Base-by-base conservation (phyloP, 371 early-diverging fungal genomes). In the Mucor saturninus region DNA sequence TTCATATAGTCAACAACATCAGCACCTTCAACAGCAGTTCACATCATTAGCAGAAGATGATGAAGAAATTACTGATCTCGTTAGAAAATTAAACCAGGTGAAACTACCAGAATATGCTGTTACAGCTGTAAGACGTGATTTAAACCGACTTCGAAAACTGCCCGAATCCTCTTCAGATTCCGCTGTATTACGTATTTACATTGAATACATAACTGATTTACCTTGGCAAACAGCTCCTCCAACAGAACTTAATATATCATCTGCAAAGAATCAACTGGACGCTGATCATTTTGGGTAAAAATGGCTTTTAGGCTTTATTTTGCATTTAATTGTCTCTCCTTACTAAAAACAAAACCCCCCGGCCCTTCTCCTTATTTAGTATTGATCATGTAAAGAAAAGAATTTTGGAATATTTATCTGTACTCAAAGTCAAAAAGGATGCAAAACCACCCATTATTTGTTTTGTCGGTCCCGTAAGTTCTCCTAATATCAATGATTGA, bases 321-420 rank as follows among this genome's bases (percentile, higher is more conserved):
- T 5, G 4, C 4, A 6, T 42, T 15, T 10, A 21, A 21, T 29
- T 56, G 10, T 1, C 6, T 10, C 0, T 9, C 13, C 43, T 28
- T 21, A n/a, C 9, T n/a, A 38, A 8, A 21, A 21, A 21, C 2
- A 2, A 43, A 40, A 15, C 56, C 21, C 7, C 2, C n/a, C 35
- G 28, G 7, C 21, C 21, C 11, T 52, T 8, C 39, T 11, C 40
- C 39, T 49, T 30, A 45, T n/a, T 35, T 63, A 77, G 77, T 4
- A 79, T 95, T 35, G 89, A 88, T 35, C 86, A 86, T n/a, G 91
- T 93, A 38, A 94, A 95, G 70, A 85, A 80, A 37, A 83, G 94
- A 45, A 89, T 95, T 28, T 60, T 95, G 51, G 93, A 93, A 69
- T 93, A 89, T 69, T 72, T 94, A 30, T 90, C 95, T 4, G 92